Evolutionary conservation across 1,284 basidiomycete species (phyloP), one percentile per base, ranked within the genome.

Genomic region (Sporisorium graminicola): DNA sequence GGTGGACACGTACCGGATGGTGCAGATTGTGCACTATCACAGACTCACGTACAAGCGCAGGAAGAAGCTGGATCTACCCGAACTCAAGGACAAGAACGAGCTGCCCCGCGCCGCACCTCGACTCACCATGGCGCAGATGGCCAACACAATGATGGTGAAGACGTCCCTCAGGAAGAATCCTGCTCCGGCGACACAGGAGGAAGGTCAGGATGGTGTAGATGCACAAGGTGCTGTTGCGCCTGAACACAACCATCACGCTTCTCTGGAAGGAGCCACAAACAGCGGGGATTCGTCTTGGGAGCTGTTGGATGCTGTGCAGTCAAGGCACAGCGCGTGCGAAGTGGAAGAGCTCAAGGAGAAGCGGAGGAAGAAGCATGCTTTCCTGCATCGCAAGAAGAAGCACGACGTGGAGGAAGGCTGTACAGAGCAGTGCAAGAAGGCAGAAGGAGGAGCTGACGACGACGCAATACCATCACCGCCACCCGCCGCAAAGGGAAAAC

Each of bases 1-100:
- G 2, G 82, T 85, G 16, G 83, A 85, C 27, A 85, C 83, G 29
- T 85, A 83, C 55, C 58, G 80, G 22, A 85, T 85, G 83, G 74
- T 77, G 12, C 70, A 82, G 68, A 85, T 85, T 42, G 83, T 69
- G 10, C 80, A 84, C 59, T 82, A 80, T 51, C 83, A 85, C 63
- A 55, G 65, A n/a, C 26, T 82, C 26, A 85, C 81, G 46, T 83
- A 80, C 58, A 77, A 74, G 60, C 65, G 80, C 27, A 70, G 83
- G 29, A 64, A 44, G 27, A 43, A 76, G 51, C 53, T 84, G 9
- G n/a, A 79, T 33, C 60, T 85, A 53, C 80, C 80, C 0, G 51
- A 78, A 33, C 70, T 85, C 7, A 53, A 74, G 55, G 81, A 85
- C 47, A 68, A 76, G 42, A 85, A 83, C 58, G 83, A 85, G 62